A percentile compares a stretch with the other conserved stretches of the same genome.
These are phyloP conservation scores for Fusarium chlamydosporum DNA, from an alignment of 2,329 filamentous ascomycete genomes.

Conservation along the genomic window DNA sequence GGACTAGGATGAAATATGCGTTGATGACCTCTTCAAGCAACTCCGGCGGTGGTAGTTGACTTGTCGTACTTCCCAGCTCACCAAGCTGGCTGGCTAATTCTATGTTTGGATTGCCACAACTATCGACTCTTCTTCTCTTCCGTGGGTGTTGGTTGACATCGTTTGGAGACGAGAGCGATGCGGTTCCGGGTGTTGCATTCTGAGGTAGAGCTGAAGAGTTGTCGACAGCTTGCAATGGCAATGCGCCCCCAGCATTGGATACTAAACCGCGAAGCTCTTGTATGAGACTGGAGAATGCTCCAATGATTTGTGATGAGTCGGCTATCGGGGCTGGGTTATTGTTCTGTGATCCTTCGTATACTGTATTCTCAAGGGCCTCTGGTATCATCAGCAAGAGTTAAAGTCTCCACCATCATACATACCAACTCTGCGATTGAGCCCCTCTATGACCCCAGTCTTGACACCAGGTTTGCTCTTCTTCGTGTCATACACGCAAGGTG, in stretches of 20 bases:
- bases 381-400: background rate
- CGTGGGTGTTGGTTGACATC: slow-evolving; percentile 25
- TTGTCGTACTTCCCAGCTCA: slow-evolving; percentile 19
- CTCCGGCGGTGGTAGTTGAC: slow-evolving; percentile 34
- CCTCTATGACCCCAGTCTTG: slow-evolving; percentile 38
- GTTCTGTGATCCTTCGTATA: slow-evolving; percentile 11
- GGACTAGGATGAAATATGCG: slow-evolving; percentile 41
- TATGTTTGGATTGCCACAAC: slow-evolving; percentile 45
- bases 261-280: slow-evolving; percentile 37
- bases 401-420: background rate
- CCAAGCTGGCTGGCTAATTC: slow-evolving; percentile 40
- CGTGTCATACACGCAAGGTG: slow-evolving; percentile 32
- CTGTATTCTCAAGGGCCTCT: slow-evolving; percentile 40
- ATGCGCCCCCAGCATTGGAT: background rate
- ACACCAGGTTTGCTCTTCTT: slow-evolving; percentile 41
- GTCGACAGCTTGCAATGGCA: slow-evolving; percentile 7
- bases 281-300: slow-evolving; percentile 37
- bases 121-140: slow-evolving; percentile 41
- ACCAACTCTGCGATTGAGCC: slow-evolving; percentile 38
- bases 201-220: background rate
- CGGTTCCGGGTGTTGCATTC: slow-evolving; percentile 11
- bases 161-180: background rate
- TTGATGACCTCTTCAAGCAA: slow-evolving; percentile 42
- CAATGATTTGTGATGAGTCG: slow-evolving; percentile 32
- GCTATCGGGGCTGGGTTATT: background rate